Evolutionary conservation across 345 rosid species (phyloP).

Genomic region (Geranium brycei): DNA sequence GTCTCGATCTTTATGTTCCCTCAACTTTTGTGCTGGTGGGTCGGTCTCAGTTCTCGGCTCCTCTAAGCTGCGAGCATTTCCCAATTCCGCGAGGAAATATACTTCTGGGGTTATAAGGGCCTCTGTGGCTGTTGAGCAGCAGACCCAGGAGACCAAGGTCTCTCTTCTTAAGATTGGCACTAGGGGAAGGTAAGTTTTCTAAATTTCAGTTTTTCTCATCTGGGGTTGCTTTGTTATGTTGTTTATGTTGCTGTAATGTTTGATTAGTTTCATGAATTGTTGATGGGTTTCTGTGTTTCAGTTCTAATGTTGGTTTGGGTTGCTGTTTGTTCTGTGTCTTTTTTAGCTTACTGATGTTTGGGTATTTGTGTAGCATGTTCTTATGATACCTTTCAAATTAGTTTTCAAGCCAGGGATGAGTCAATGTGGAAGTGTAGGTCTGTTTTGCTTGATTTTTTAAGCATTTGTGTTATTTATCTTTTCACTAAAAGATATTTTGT

Average conservation of each 20-base stretch:
- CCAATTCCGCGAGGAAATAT: conserved; percentile 18
- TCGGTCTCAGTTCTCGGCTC: conserved; percentile 47
- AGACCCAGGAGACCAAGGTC: conserved; percentile 45
- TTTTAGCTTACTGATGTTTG: no score
- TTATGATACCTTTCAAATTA: no score
- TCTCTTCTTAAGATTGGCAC: conserved; percentile 78
- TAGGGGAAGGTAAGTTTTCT: conserved; percentile 58
- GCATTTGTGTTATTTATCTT: no score
- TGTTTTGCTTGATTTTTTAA: no score
- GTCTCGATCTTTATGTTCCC: conserved; percentile 13
- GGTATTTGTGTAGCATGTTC: no score
- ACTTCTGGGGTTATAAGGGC: conserved; percentile 30
- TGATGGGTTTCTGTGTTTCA: background rate
- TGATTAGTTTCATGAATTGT: background rate
- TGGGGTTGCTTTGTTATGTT: background rate
- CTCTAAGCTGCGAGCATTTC: conserved; percentile 22
- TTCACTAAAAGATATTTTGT: no score
- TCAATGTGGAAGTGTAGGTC: no score
- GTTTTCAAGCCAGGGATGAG: no score
- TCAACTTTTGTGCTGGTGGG: conserved; percentile 22
- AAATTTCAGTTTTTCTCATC: background rate
- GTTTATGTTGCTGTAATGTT: background rate
- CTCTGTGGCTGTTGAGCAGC: conserved; percentile 55
- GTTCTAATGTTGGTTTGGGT: no score
- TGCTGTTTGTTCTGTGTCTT: no score